A percentile compares a stretch with the other conserved stretches of the same genome.
Evolutionary conservation across 345 rosid genomes (phyloP).

Genomic region (Erucastrum elatum): DNA sequence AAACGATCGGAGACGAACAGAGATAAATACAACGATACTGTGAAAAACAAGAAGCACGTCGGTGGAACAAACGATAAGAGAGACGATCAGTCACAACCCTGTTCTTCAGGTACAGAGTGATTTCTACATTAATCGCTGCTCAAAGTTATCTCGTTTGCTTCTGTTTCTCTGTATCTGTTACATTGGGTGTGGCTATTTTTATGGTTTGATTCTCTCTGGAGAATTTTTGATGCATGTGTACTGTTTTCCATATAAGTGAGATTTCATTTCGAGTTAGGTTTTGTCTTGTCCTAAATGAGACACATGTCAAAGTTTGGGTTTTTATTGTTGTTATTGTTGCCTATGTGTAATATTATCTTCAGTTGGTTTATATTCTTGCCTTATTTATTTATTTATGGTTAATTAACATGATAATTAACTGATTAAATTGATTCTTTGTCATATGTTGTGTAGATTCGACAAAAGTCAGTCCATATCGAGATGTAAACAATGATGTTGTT

Average conservation of each 20-base stretch:
- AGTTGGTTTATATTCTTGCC: not conserved
- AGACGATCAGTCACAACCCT: conserved; percentile 44
- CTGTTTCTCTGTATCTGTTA: conserved; percentile 14
- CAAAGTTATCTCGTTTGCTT: not conserved
- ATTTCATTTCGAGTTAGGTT: conserved; percentile 24
- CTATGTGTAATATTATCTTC: conserved; percentile 5
- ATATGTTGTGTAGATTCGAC: conserved; percentile 44
- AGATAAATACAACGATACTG: conserved; percentile 22
- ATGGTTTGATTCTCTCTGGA: not conserved
- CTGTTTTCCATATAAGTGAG: conserved; percentile 8
- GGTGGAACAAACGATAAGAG: conserved; percentile 29
- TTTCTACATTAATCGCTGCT: not conserved
- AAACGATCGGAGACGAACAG: conserved; percentile 42
- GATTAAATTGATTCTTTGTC: not conserved
- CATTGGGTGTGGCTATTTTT: not conserved
- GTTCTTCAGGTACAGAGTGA: conserved; percentile 47
- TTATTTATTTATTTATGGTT: conserved; percentile 16
- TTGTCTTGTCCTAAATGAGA: conserved; percentile 22
- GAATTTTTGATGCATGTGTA: conserved; percentile 34
- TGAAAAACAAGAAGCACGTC: conserved; percentile 9
- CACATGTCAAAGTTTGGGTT: not conserved
- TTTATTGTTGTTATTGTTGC: not conserved
- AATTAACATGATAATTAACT: conserved; percentile 1
- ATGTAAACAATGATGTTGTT: conserved; percentile 40
- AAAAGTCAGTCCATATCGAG: conserved; percentile 47